These are phyloP conservation scores for Adansonia madagascariensis DNA, from an alignment of 441 rosid species.

Conservation along the genomic window DNA sequence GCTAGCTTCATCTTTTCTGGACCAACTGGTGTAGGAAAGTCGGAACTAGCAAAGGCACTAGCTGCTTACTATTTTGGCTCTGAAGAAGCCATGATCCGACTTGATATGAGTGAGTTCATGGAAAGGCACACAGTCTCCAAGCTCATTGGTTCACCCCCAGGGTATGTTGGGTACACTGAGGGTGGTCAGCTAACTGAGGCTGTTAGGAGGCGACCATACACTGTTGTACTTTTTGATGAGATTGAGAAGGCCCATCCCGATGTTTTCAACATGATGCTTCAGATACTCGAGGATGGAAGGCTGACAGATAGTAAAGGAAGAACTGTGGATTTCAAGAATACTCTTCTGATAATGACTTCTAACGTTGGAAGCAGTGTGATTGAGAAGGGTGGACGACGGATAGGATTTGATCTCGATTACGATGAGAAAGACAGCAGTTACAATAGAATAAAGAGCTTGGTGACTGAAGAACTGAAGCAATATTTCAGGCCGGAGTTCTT, in stretches of 20 bases:
- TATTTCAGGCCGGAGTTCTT: conserved; percentile 96
- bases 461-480: conserved; percentile 85
- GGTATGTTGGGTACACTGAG: conserved; percentile 95
- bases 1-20: conserved; percentile 99
- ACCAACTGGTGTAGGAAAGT: conserved; percentile 99
- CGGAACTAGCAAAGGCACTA: conserved; percentile 92
- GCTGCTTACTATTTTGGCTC: conserved; percentile 97
- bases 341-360: conserved; percentile 95
- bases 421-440: conserved; percentile 94
- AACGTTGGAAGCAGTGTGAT: conserved; percentile 96
- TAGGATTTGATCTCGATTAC: conserved; percentile 91
- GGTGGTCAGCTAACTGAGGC: conserved; percentile 99
- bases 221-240: conserved; percentile 90
- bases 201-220: conserved; percentile 92
- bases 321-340: conserved; percentile 95
- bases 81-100: conserved; percentile 95
- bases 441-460: conserved; percentile 90
- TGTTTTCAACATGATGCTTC: conserved; percentile 99
- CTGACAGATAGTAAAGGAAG: conserved; percentile 97
- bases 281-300: conserved; percentile 96
- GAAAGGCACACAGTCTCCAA: conserved; percentile 95
- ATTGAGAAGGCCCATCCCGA: conserved; percentile 98
- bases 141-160: conserved; percentile 97
- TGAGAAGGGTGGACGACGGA: conserved; percentile 88
- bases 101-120: conserved; percentile 99